Percentiles rank a stretch among this genome's conserved stretches.
Conservation (phyloP, 2,329 filamentous ascomycete species). For the Penicillium thymicola region DNA sequence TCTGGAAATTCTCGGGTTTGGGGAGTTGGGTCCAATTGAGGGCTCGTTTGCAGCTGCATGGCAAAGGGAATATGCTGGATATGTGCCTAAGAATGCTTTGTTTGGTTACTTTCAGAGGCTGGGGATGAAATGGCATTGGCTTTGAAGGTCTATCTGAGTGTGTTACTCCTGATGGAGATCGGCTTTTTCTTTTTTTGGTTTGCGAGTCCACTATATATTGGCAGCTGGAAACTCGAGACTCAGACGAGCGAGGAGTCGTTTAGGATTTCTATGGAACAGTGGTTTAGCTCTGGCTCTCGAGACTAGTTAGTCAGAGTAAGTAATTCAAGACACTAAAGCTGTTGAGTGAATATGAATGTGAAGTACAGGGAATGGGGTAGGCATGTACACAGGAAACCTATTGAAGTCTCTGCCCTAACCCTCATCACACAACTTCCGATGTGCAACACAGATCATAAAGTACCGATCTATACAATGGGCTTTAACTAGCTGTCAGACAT, state of each 20-base stretch:
- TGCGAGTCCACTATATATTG: neutral
- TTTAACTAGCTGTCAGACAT: neutral
- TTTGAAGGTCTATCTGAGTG: neutral
- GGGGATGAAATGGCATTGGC: constrained; percentile 35
- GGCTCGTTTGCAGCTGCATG: constrained; percentile 42
- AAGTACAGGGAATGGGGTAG: neutral
- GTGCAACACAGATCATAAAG: neutral
- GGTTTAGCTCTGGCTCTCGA: neutral
- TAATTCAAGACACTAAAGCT: neutral
- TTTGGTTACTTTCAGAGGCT: constrained; percentile 45
- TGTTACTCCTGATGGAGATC: neutral
- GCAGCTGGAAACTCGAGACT: neutral
- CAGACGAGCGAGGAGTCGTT: neutral
- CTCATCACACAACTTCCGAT: neutral
- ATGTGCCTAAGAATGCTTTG: constrained; percentile 32
- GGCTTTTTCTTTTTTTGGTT: neutral
- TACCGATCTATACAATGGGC: neutral
- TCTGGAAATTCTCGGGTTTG: constrained; percentile 28
- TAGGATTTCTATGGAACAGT: neutral
- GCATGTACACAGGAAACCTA: neutral
- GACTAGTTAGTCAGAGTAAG: neutral
- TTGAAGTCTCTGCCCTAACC: neutral
- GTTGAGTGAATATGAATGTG: neutral
- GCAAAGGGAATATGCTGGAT: constrained; percentile 32
- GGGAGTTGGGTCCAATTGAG: constrained; percentile 23